Base-by-base conservation (phyloP, 1,139 yeast genomes). In the Pneumocystis canis region DNA sequence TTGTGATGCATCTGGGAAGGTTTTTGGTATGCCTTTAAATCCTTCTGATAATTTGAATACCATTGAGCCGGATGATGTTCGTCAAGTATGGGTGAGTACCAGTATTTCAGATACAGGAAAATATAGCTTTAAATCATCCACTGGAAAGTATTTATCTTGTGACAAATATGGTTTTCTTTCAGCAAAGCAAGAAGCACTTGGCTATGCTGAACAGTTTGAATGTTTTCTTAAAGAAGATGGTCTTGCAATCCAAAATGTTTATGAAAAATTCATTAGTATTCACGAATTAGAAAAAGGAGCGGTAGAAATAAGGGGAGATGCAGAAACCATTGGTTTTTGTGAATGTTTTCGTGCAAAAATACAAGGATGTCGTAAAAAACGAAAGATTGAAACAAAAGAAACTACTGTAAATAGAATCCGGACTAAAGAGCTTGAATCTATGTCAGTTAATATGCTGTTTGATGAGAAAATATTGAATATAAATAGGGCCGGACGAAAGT, bases 21-120 rank as follows among this genome's bases (percentile, higher is more conserved):
- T 62, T 54, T 63, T 63, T 32, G 25, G 56, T 11, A 53, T 60
- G 16, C 61, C 61, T n/a, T 60, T 63, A 11, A 57, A 63, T 54
- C 16, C 35, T 6, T 40, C 20, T 11, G 47, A 40, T 33, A n/a
- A 41, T 3, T 11, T 60, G 16, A 58, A 59, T 31, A 6, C 5
- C 30, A 5, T 58, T 25, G 65, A 63, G 39, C 65, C 65, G 20
- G 62, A 63, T 39, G 65, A 63, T 30, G 65, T 63, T 11, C 61
- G 65, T 33, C 65, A 63, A 58, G 65, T 63, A 54, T 63, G 61
- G 53, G 62, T 63, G 31, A 58, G 59, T 41, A 56, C 63, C 1
- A 33, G 57, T n/a, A 47, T 60, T 31, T 57, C 40, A 37, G 63
- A 63, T 32, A 41, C 59, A 9, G 58, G 59, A 31, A 35, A 59